phyloP scores from a whole-genome alignment of 2,329 filamentous ascomycete species.

The Paecilomyces fulvus region DNA sequence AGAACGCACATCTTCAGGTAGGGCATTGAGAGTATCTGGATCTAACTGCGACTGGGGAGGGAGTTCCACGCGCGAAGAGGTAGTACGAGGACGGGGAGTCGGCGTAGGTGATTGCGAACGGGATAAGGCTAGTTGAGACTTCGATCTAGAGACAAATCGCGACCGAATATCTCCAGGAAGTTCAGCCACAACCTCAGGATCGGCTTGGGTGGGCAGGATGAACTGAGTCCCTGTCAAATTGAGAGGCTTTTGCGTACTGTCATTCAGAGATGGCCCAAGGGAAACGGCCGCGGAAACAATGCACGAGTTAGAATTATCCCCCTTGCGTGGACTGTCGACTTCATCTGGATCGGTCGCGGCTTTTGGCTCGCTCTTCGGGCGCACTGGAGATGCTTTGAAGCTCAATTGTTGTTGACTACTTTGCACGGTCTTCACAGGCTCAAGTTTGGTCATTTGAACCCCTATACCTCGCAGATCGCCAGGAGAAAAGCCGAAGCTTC shows the following conservation, averaged over 20 bases:
- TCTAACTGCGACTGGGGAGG: slow-evolving; percentile 71
- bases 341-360: slow-evolving; percentile 42
- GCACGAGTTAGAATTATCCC: slow-evolving; percentile 12
- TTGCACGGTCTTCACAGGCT: slow-evolving; percentile 61
- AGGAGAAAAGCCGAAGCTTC: slow-evolving; percentile 73
- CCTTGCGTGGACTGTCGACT: slow-evolving; percentile 34
- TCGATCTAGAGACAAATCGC: slow-evolving; percentile 57
- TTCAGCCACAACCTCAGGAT: slow-evolving; percentile 72
- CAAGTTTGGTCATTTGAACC: slow-evolving; percentile 86
- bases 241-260: slow-evolving; percentile 51
- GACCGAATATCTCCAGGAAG: slow-evolving; percentile 75
- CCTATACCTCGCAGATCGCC: slow-evolving; percentile 90
- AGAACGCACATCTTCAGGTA: slow-evolving; percentile 77
- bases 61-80: slow-evolving; percentile 30
- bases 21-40: slow-evolving; percentile 68
- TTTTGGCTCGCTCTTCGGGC: slow-evolving; percentile 13
- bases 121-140: slow-evolving; percentile 11
- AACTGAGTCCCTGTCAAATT: slow-evolving; percentile 88
- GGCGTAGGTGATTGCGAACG: slow-evolving; percentile 28
- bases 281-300: slow-evolving; percentile 17
- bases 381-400: slow-evolving; percentile 49
- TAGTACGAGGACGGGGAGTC: slow-evolving; percentile 7
- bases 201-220: slow-evolving; percentile 71
- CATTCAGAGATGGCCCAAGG: slow-evolving; percentile 23
- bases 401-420: slow-evolving; percentile 71